Evolutionary conservation across 1,284 basidiomycete genomes (phyloP).

Genomic region (Anthracocystis panici-leucophaei): DNA sequence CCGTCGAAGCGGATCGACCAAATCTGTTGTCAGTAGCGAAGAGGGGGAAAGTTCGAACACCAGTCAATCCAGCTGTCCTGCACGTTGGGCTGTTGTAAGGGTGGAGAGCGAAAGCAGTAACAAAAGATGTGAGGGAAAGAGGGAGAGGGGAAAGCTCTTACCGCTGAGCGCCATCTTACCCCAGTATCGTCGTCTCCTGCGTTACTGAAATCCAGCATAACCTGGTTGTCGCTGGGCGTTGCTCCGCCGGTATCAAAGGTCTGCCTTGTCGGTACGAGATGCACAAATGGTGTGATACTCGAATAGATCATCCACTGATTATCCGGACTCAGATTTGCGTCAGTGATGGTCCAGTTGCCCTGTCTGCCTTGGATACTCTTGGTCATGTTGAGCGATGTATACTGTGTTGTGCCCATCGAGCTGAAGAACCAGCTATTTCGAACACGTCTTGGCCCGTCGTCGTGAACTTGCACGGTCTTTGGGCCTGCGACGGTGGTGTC

Average conservation of each 20-base stretch:
- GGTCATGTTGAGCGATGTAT: constrained; percentile 62
- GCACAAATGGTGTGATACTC: constrained; percentile 75
- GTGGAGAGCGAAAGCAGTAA: not conserved
- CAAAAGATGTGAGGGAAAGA: not conserved
- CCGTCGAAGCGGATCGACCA: constrained; percentile 96
- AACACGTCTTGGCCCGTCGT: constrained; percentile 40
- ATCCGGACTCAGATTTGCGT: constrained; percentile 90
- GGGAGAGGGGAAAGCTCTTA: constrained; percentile 33
- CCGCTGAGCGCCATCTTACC: constrained; percentile 61
- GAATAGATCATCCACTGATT: constrained; percentile 94
- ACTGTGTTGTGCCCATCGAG: constrained; percentile 71
- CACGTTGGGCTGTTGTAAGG: too few relatives aligned
- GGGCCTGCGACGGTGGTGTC: constrained; percentile 41
- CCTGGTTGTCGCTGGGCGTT: constrained; percentile 55
- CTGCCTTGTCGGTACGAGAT: constrained; percentile 82
- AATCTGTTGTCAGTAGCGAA: constrained; percentile 72
- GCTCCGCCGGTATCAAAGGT: constrained; percentile 46
- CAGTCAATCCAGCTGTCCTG: not conserved
- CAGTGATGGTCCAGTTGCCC: constrained; percentile 71
- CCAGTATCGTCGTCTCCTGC: constrained; percentile 69
- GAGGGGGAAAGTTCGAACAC: not conserved
- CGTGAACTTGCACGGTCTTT: constrained; percentile 37
- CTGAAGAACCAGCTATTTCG: constrained; percentile 43
- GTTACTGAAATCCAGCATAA: constrained; percentile 68
- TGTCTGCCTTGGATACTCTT: constrained; percentile 63